A percentile compares a stretch with the other conserved stretches of the same genome.
Evolutionary conservation across 306 rosid species (phyloP).

Genomic region (Potentilla sterilis): DNA sequence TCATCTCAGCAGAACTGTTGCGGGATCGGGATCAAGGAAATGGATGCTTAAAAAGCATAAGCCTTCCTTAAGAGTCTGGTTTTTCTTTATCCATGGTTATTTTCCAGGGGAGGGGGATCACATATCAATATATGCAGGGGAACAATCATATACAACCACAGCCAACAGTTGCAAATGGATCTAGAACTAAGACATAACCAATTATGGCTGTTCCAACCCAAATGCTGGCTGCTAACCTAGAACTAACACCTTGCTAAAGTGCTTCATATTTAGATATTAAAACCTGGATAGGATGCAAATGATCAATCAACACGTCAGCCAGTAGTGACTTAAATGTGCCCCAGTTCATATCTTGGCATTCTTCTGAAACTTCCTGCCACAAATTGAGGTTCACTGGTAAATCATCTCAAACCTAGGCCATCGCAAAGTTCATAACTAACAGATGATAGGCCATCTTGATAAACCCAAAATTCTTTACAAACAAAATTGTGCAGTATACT

Average conservation of each 20-base stretch:
- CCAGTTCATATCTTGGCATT: constrained; percentile 87
- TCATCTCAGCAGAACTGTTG: constrained; percentile 7
- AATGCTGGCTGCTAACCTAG: neutral
- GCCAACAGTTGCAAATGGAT: neutral
- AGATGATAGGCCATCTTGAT: constrained; percentile 8
- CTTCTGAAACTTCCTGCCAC: constrained; percentile 71
- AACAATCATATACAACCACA: neutral
- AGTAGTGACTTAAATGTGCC: constrained; percentile 76
- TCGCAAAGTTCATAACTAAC: constrained; percentile 7
- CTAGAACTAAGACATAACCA: neutral
- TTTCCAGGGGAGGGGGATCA: neutral
- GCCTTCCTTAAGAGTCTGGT: neutral
- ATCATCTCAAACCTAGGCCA: constrained; percentile 15
- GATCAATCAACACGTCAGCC: constrained; percentile 73
- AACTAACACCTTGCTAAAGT: constrained; percentile 1
- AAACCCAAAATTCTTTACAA: neutral
- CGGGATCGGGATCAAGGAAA: neutral
- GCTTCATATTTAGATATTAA: constrained; percentile 14
- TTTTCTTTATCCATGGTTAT: neutral
- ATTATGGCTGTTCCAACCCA: neutral
- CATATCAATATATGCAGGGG: neutral
- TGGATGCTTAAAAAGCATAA: neutral
- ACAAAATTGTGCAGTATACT: neutral
- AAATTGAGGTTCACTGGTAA: constrained; percentile 8
- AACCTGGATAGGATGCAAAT: constrained; percentile 93